Evolutionary conservation across 2,329 filamentous ascomycete genomes (phyloP).

Genomic region (Aspergillus luchuensis): DNA sequence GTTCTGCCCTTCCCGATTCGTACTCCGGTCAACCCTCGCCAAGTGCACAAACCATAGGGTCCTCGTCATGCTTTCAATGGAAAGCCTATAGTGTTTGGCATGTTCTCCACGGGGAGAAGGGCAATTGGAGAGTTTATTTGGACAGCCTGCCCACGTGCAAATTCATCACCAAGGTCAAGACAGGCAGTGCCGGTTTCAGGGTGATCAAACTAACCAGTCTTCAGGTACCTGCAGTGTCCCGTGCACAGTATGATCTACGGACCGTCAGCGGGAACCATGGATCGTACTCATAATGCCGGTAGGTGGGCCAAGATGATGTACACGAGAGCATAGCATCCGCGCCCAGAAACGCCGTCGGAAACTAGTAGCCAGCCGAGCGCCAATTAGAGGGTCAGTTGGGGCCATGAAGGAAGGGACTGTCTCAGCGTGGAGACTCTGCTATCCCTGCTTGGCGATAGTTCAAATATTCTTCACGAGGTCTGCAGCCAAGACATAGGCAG

Average conservation of each 20-base stretch:
- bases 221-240: neutral
- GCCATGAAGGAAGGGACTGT: neutral
- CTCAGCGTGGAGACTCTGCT: neutral
- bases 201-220: neutral
- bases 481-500: neutral
- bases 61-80: neutral
- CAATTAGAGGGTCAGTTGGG: neutral
- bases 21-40: neutral
- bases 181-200: neutral
- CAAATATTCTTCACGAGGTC: neutral
- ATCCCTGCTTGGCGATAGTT: neutral
- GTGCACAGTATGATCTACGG: conserved; percentile 1
- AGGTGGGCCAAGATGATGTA: neutral
- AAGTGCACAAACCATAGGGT: neutral
- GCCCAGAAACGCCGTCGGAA: neutral
- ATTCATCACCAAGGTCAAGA: neutral
- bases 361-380: neutral
- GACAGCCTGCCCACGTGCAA: neutral
- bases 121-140: neutral
- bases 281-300: neutral
- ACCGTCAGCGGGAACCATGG: neutral
- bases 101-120: neutral
- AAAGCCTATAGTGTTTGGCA: no score
- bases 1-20: neutral
- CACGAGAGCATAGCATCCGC: neutral